A percentile compares a stretch with the other conserved stretches of the same genome.
Conservation (phyloP, 805 yeast genomes). For the Wickerhamiella vanderwaltii region DNA sequence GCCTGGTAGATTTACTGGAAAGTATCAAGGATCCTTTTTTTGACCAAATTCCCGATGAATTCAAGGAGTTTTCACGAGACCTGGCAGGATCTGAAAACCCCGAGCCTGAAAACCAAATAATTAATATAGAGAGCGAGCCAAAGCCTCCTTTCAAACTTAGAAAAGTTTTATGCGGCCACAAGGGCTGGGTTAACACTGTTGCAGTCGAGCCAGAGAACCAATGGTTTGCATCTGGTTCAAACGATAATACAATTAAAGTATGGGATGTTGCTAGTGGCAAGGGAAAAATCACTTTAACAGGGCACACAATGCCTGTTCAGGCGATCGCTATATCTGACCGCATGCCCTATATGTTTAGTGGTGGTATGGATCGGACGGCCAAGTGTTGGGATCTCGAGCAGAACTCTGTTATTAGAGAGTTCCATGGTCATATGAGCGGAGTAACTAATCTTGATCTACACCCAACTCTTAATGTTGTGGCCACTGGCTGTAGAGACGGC, state of each 20-base stretch:
- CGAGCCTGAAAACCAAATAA: neutral
- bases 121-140: neutral
- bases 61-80: no score
- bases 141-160: conserved; percentile 54
- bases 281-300: conserved; percentile 66
- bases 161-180: conserved; percentile 74
- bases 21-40: no score
- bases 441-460: conserved; percentile 75
- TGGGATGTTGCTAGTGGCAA: conserved; percentile 77
- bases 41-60: no score
- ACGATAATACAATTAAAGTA: conserved; percentile 75
- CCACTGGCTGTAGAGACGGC: conserved; percentile 78
- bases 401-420: conserved; percentile 68
- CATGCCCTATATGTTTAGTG: conserved; percentile 81
- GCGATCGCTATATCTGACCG: conserved; percentile 58
- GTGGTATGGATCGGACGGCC: conserved; percentile 85
- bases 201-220: conserved; percentile 75
- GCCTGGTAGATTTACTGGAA: no score
- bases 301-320: conserved; percentile 83
- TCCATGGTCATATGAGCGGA: conserved; percentile 89
- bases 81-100: no score
- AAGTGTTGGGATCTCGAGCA: conserved; percentile 94
- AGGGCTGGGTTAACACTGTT: conserved; percentile 83
- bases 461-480: conserved; percentile 64
- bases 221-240: conserved; percentile 87